Base-by-base conservation (phyloP, 176 grass and related monocot species). In the Olyra latifolia region DNA sequence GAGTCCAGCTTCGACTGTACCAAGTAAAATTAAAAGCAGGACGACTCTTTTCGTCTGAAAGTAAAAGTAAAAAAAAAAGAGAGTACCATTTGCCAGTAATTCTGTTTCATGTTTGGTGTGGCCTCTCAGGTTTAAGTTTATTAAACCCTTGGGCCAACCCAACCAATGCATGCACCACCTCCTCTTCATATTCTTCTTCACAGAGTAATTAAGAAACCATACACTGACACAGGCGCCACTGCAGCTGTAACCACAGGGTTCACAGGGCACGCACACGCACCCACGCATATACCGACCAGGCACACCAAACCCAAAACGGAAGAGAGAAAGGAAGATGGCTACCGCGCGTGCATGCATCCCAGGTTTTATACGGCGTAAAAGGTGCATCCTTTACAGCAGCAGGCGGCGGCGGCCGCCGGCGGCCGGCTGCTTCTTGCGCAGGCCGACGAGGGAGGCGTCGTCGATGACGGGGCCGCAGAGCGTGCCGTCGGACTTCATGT, bases 391-490 rank as follows among this genome's bases (percentile, higher is more conserved):
- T n/a, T n/a, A n/a, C 71, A 89, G 75, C 52, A 94, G 87, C 8
- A 82, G 72, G 7, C 83, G 84, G 24, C 80, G 68, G 0, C 72
- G 72, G 7, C 83, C 82, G 24, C 80, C 62, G 0, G 66, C 73
- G 25, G 69, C 48, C 4, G 55, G 41, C 48, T 75, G 32, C 49
- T 83, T 84, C 19, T 85, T 93, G 55, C 77, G 87, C 19, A 94
- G 40, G 4, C 87, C 84, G 53, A 89, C 63, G 62, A 95, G 74
- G 17, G 80, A 72, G 7, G 89, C 90, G 82, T 98, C 90, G 16
- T 98, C 95, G 35, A 95, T 69, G 56, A 98, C 77, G 0, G 88
- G 95, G 0, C 95, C 95, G 27, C 95, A 98, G 52, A 98, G 92
- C 54, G 95, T 83, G 83, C 95, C 95, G 22, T 98, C 95, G 5